Percentiles rank a stretch among this genome's conserved stretches.
Evolutionary conservation across 148 eudicot genomes (phyloP).

Genomic region (Rhododendron vialii): DNA sequence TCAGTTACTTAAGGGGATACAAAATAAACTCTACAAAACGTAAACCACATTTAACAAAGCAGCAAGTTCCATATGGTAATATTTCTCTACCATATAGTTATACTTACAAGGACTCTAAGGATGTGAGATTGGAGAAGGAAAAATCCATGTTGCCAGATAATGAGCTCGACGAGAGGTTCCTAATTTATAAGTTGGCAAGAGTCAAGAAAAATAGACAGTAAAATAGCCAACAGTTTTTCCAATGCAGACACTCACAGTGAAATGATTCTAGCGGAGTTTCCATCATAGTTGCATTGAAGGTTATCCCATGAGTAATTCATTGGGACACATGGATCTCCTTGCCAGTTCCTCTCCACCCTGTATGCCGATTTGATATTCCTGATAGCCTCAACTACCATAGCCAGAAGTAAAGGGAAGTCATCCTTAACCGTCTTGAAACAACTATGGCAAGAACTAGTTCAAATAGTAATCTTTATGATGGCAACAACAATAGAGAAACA

Average conservation of each 20-base stretch:
- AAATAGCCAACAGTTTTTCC: background rate
- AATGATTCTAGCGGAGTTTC: background rate
- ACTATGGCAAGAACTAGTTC: background rate
- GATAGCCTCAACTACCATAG: conserved; percentile 26
- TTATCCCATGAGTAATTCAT: background rate
- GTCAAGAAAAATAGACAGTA: background rate
- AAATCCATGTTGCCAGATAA: too few species aligned
- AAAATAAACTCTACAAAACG: too few species aligned
- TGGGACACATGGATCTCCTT: conserved; percentile 54
- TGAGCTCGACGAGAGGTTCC: too few species aligned
- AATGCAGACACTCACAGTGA: background rate
- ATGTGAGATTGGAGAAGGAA: too few species aligned
- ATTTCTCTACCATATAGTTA: too few species aligned
- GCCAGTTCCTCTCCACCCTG: conserved; percentile 33
- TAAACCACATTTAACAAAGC: too few species aligned
- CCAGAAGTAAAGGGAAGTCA: background rate
- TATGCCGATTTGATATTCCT: conserved; percentile 28
- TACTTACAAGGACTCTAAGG: too few species aligned
- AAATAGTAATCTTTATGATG: too few species aligned
- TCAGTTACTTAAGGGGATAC: too few species aligned
- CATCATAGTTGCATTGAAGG: background rate
- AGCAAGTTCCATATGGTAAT: too few species aligned
- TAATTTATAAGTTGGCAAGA: too few species aligned
- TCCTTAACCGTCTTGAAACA: background rate
- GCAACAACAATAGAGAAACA: too few species aligned